Base-by-base conservation (phyloP, 2,329 filamentous ascomycete genomes). In the Hymenoscyphus salicellus region DNA sequence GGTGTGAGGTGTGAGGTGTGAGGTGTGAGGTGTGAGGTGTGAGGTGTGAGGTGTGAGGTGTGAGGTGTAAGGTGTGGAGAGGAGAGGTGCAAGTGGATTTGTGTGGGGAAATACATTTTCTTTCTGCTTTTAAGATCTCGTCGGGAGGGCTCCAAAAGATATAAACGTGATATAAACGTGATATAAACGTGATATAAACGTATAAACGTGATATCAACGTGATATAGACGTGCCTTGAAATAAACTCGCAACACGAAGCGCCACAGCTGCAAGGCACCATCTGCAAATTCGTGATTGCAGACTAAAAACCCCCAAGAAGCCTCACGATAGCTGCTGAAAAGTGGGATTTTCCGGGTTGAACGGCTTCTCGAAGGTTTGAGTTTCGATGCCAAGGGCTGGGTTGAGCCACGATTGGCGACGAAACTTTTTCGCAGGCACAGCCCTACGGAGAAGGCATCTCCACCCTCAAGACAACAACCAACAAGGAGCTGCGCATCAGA, bases 321-420 rank as follows among this genome's bases (percentile, higher is more conserved):
- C 55, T 58, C 30, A 58, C 28, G 5, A 38, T 38, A 38, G 10
- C 55, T 33, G 55, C 55, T 58, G 55, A 58, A 58, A 32, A 20
- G 17, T 23, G 30, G 28, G 23, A 23, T 55, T 30, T 55, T 4
- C 20, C 49, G 49, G 49, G 49, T 55, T 49, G 20, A 17, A 57
- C 28, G 55, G 55, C 55, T 57, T 57, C 55, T 20, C 16, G 28
- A 57, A 57, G 55, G 55, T 23, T 58, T 33, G 32, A 5, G n/a
- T 8, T 23, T 52, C 11, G n/a, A 5, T 52, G 46, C 46, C n/a
- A 49, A 52, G 30, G 52, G 32, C 14, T 11, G 20, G 14, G 46
- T 52, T 52, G 43, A 57, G 30, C 55, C 55, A 57, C 55, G 55
- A 57, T 57, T 56, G 28, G 55, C 55, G 30, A 57, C 16, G 55